These are phyloP conservation scores for Prunus yedoensis DNA, from an alignment of 331 rosid species.

Conservation along the genomic window DNA sequence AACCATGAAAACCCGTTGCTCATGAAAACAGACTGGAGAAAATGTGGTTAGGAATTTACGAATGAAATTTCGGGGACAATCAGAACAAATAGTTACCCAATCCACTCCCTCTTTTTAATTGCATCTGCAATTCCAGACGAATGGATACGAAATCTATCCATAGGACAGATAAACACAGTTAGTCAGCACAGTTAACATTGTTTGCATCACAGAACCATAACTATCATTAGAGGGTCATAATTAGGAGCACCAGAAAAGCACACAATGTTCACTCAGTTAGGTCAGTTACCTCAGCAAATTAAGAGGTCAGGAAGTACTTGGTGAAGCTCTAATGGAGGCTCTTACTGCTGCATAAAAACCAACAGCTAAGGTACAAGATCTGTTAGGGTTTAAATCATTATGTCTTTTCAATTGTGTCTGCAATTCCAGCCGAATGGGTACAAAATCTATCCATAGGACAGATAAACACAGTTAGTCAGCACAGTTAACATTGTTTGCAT, in stretches of 20 bases:
- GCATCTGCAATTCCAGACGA: background rate
- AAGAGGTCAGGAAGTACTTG: constrained; percentile 51
- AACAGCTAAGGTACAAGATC: constrained; percentile 30
- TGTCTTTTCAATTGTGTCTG: background rate
- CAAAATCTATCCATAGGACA: constrained; percentile 13
- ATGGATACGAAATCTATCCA: constrained; percentile 21
- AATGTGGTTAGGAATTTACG: background rate
- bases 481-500: constrained; percentile 25
- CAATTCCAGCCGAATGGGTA: background rate
- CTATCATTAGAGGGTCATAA: constrained; percentile 9
- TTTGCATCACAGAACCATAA: constrained; percentile 21
- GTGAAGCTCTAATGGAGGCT: constrained; percentile 50
- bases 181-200: constrained; percentile 24
- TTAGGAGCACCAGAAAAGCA: background rate
- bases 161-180: constrained; percentile 21
- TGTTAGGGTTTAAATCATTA: too few species aligned
- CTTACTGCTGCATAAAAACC: constrained; percentile 62
- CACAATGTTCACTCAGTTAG: constrained; percentile 31
- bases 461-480: constrained; percentile 24
- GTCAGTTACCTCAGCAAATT: constrained; percentile 77
- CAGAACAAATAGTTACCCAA: background rate
- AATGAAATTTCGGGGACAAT: background rate
- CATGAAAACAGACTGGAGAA: background rate
- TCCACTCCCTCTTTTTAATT: background rate
- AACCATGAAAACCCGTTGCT: background rate